Base-by-base conservation (phyloP, 176 grass and related monocot species). In the Raddia distichophylla region DNA sequence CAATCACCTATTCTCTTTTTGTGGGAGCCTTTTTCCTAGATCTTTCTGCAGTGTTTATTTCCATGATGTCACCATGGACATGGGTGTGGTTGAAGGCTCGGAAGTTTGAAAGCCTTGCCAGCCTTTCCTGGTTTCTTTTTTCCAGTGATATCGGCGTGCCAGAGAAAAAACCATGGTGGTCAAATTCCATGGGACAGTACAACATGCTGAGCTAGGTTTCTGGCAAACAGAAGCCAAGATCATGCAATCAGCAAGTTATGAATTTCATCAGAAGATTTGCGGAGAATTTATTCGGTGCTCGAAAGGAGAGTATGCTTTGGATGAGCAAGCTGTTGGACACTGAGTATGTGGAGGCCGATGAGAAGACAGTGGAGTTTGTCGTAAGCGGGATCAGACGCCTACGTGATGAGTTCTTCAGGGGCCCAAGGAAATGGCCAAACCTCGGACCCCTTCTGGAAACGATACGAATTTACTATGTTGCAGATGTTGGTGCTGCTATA, bases 1-100 rank as follows among this genome's bases (percentile, higher is more conserved):
- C 48, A 45, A 55, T 83, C 69, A 74, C 80, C 3, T 83, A 83
- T n/a, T n/a, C n/a, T n/a, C n/a, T n/a, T n/a, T n/a, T n/a, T n/a
- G n/a, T 40, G 0, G 59, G 80, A 13, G 27, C 11, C 3, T 11
- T 83, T 63, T 16, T 19, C 2, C 32, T 83, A 0, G 80, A 83
- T 2, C 0, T 54, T 4, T 83, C 18, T 73, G 3, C 69, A 7
- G 2, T 60, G 18, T 16, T 53, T 14, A 2, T 44, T 53, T 5
- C 43, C 16, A 64, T 83, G 60, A 16, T 22, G 17, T 82, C 80
- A 17, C 69, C 80, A 45, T 64, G 80, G 69, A 74, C 69, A 4
- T 83, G 80, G 80, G 44, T 17, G 12, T 73, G 17, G 27, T 73
- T 82, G 16, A 40, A 65, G n/a, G 80, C 12, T 53, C 2, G 6